A percentile compares a stretch with the other conserved stretches of the same genome.
phyloP scores from a whole-genome alignment of 116 monocot genomes.

The Thalassia testudinum region DNA sequence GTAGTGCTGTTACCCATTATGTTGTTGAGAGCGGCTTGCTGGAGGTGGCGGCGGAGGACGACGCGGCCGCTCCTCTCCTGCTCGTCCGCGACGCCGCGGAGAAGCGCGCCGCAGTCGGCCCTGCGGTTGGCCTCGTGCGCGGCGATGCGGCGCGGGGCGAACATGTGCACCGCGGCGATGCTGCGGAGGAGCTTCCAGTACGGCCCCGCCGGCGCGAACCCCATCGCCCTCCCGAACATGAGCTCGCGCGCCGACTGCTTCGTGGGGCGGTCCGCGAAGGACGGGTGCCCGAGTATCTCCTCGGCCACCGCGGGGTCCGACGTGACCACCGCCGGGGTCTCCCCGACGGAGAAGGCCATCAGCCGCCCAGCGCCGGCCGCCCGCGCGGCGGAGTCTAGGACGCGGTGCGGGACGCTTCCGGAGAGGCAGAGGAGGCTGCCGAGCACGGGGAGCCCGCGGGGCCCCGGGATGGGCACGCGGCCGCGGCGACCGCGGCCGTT shows the following conservation, averaged over 20 bases:
- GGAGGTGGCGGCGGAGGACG: constrained; percentile 36
- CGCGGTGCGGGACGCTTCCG: constrained; percentile 34
- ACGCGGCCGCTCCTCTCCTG: constrained; percentile 19
- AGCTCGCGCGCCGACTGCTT: constrained; percentile 68
- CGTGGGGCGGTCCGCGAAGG: constrained; percentile 56
- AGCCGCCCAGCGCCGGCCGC: constrained; percentile 17
- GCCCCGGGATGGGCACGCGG: constrained; percentile 32
- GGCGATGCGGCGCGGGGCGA: constrained; percentile 10
- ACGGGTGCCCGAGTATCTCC: constrained; percentile 15
- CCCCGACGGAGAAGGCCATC: constrained; percentile 50
- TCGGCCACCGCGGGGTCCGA: constrained; percentile 12
- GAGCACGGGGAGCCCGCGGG: constrained; percentile 57
- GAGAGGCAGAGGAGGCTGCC: constrained; percentile 50
- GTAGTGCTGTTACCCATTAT: too few species aligned
- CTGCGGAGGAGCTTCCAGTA: constrained; percentile 15
- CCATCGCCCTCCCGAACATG: constrained; percentile 45
- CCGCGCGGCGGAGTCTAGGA: constrained; percentile 15
- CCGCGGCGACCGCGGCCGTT: constrained; percentile 24
- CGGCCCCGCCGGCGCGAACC: constrained; percentile 13
- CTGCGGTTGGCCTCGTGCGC: constrained; percentile 3
- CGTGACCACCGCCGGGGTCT: constrained; percentile 31
- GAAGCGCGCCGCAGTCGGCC: constrained; percentile 14
- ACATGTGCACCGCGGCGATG: constrained; percentile 13
- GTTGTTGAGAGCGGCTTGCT: constrained; percentile 53
- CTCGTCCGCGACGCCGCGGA: constrained; percentile 12